Base-by-base conservation (phyloP, 1,284 basidiomycete species). In the Microstroma glucosiphilum region DNA sequence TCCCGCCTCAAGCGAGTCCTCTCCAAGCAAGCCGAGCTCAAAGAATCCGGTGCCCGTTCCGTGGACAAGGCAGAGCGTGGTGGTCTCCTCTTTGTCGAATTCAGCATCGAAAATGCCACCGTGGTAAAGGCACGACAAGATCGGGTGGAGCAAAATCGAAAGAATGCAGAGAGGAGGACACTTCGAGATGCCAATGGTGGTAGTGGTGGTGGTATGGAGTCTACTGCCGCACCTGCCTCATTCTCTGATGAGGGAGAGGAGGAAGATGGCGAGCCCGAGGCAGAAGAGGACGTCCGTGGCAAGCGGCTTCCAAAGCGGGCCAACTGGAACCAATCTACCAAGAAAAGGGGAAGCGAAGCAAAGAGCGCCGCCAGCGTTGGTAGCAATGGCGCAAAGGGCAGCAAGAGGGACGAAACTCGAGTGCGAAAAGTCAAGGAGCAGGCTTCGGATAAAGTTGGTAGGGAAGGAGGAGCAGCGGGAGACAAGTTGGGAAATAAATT, bases 71-170 rank as follows among this genome's bases (percentile, higher is more conserved):
- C 62, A 1, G 74, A 76, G 56, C 58, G 72, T 7, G 75, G 77
- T 7, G 75, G 75, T 13, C 67, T 72, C 58, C 48, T 78, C 19
- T 67, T 75, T 57, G 69, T 77, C 56, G 77, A 79, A 56, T 79
- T 79, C 56, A 70, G 73, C 6, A 75, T 79, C 43, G 77, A 79
- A 41, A 79, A 79, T 58, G 68, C 71, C 40, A 69, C 69, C 30
- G 69, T 72, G 0, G 75, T 72, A 46, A 63, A 64, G 25, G 76
- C 77, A 63, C 69, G 75, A 58, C 54, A 65, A n/a, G 66, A 64
- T 17, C 55, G 62, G 0, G 43, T 48, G n/a, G 43, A 37, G 7
- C 55, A 63, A 21, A 63, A 58, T 25, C 25, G 57, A 6, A 58
- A 46, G 30, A 40, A 58, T 40, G 57, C 57, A 23, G 46, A 54